phyloP scores from a whole-genome alignment of 345 rosid genomes.

The Eucalyptus marginata region DNA sequence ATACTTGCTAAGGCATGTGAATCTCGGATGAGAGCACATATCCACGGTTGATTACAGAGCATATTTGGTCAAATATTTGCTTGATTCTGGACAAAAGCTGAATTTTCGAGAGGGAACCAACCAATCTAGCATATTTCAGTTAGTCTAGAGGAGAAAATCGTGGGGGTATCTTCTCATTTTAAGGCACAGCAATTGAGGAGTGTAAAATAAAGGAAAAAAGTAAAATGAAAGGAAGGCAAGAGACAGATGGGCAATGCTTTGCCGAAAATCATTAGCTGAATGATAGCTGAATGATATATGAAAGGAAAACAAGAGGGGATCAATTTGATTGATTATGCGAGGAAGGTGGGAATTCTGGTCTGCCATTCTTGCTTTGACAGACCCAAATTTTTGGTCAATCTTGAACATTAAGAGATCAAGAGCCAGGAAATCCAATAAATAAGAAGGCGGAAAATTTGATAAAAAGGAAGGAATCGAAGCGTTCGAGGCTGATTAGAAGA shows the following conservation, averaged over 20 bases:
- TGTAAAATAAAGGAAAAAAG: no score
- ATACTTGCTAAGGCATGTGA: no score
- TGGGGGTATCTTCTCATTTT: no score
- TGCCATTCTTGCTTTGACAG: neutral
- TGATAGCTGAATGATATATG: neutral
- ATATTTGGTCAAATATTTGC: no score
- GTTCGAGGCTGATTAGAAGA: neutral
- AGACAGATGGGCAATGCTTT: no score
- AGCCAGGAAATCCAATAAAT: fast-evolving
- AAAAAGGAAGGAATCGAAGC: neutral
- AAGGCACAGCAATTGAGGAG: fast-evolving
- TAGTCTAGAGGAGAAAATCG: no score
- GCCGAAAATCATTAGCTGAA: neutral
- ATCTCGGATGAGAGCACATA: no score
- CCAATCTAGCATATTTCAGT: fast-evolving
- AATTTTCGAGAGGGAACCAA: no score
- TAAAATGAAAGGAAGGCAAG: no score
- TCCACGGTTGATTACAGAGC: no score
- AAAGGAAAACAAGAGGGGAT: neutral
- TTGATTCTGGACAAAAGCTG: no score
- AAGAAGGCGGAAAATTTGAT: fast-evolving
- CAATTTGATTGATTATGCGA: fast-evolving
- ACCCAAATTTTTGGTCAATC: neutral
- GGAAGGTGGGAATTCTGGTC: neutral
- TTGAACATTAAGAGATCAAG: neutral